These are phyloP conservation scores for Microthyrium microscopicum DNA, from an alignment of 2,329 filamentous ascomycete species.

Conservation along the genomic window DNA sequence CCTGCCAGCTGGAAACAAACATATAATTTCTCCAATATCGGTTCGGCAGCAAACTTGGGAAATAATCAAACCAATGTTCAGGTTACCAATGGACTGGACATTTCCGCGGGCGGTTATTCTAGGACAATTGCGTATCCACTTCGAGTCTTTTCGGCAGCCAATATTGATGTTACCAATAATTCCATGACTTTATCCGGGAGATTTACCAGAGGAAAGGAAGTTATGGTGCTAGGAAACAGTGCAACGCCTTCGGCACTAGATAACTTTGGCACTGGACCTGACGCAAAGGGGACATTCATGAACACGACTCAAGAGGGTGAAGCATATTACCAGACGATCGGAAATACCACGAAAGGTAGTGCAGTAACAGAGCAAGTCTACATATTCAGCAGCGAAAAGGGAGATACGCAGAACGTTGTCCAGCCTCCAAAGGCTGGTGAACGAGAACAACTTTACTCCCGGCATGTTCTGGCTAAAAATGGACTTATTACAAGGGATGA, in stretches of 20 bases:
- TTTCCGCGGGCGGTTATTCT: conserved; percentile 20
- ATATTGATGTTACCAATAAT: conserved; percentile 20
- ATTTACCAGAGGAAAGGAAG: conserved; percentile 33
- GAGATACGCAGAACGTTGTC: conserved; percentile 8
- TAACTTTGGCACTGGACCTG: conserved; percentile 29
- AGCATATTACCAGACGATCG: conserved; percentile 36
- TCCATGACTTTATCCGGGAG: conserved; percentile 29
- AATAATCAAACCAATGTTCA: conserved; percentile 37
- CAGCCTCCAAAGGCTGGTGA: conserved; percentile 8
- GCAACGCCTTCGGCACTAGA: conserved; percentile 46
- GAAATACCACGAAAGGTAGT: conserved; percentile 31
- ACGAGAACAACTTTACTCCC: conserved; percentile 32
- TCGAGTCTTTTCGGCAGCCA: conserved; percentile 36
- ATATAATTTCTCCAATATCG: conserved; percentile 39
- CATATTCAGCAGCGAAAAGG: conserved; percentile 31
- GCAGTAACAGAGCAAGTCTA: conserved; percentile 43
- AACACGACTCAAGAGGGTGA: conserved; percentile 40
- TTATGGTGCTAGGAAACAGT: conserved; percentile 27
- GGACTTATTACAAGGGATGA: conserved; percentile 12
- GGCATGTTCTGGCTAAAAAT: conserved; percentile 40
- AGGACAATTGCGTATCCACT: conserved; percentile 43
- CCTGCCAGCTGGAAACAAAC: conserved; percentile 40
- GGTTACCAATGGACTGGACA: conserved; percentile 31
- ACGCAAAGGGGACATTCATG: conserved; percentile 13
- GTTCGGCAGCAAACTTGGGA: conserved; percentile 36